These are phyloP conservation scores for Talaromyces sp. DNA, from an alignment of 2,329 filamentous ascomycete species.

Conservation along the genomic window DNA sequence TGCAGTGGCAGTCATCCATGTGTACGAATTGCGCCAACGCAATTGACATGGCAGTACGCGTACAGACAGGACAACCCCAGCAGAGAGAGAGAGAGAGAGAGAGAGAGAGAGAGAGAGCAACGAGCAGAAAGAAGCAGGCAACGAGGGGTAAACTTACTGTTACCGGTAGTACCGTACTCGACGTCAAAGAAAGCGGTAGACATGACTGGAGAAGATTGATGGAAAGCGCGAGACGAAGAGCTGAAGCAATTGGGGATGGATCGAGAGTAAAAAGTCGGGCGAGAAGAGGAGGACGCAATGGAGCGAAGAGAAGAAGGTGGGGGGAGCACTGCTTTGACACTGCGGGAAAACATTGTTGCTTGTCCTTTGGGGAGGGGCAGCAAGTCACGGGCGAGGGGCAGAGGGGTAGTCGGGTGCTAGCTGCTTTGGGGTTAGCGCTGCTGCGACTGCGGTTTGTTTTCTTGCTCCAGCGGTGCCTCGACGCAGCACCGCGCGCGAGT, in stretches of 20 bases:
- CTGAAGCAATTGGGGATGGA: slow-evolving; percentile 28
- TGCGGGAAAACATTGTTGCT: slow-evolving; percentile 37
- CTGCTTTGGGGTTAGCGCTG: neutral
- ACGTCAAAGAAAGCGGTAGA: slow-evolving; percentile 70
- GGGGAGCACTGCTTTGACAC: slow-evolving; percentile 36
- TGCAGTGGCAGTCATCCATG: neutral
- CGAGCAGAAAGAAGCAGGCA: no score
- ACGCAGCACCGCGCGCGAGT: neutral
- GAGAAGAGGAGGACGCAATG: slow-evolving; percentile 24
- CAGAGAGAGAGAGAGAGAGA: neutral
- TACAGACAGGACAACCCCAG: neutral
- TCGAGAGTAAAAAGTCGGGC: slow-evolving; percentile 31
- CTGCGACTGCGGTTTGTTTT: neutral
- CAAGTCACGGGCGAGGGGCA: slow-evolving; percentile 13
- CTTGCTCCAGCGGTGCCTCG: neutral
- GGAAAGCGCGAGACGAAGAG: slow-evolving; percentile 45
- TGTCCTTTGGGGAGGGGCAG: slow-evolving; percentile 13
- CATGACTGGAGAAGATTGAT: slow-evolving; percentile 69
- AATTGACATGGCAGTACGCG: neutral
- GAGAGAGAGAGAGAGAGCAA: neutral
- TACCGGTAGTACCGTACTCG: slow-evolving; percentile 47
- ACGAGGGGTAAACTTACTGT: slow-evolving; percentile 22
- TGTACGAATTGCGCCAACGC: slow-evolving; percentile 1
- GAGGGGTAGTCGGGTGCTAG: neutral
- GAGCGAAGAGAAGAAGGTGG: slow-evolving; percentile 40